Evolutionary conservation across 2,329 filamentous ascomycete species (phyloP).

Genomic region (Curvularia spicifera): DNA sequence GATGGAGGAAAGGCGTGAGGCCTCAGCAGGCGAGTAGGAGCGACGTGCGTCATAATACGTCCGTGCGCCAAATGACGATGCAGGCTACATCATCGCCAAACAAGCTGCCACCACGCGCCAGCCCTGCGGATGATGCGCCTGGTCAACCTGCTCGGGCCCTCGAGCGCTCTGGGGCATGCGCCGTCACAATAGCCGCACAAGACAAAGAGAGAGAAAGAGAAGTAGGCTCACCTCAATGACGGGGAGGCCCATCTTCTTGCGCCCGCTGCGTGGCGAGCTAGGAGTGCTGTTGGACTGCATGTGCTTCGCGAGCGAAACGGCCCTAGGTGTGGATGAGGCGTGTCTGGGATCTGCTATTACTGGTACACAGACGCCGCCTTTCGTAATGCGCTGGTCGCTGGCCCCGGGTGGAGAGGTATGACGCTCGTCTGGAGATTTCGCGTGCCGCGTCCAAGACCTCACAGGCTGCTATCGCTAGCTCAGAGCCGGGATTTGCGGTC

Average conservation of each 20-base stretch:
- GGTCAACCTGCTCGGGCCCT: background rate
- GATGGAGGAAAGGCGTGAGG: conserved; percentile 19
- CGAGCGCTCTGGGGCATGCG: background rate
- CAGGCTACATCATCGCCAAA: conserved; percentile 34
- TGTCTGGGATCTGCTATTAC: conserved; percentile 1
- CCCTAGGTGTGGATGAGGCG: conserved; percentile 7
- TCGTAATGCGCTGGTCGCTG: conserved; percentile 24
- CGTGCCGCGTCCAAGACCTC: conserved; percentile 28
- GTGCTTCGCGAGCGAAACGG: background rate
- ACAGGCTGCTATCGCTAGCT: conserved; percentile 28
- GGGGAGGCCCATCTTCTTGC: conserved; percentile 36
- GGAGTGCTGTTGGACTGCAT: conserved; percentile 27
- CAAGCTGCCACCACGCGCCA: conserved; percentile 20
- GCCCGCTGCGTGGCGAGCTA: conserved; percentile 22
- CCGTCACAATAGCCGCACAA: background rate
- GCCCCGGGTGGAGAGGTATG: conserved; percentile 34
- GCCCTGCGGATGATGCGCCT: conserved; percentile 14
- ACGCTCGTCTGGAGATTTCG: conserved; percentile 32
- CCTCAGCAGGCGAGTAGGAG: conserved; percentile 34
- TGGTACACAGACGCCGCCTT: conserved; percentile 9
- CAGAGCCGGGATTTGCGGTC: conserved; percentile 11
- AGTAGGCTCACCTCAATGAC: conserved; percentile 44
- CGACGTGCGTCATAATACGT: conserved; percentile 19
- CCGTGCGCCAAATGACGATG: conserved; percentile 32
- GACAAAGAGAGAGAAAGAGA: background rate